Evolutionary conservation across 192 early-diverging fungal genomes (phyloP).

Genomic region (Coemansia sp.): DNA sequence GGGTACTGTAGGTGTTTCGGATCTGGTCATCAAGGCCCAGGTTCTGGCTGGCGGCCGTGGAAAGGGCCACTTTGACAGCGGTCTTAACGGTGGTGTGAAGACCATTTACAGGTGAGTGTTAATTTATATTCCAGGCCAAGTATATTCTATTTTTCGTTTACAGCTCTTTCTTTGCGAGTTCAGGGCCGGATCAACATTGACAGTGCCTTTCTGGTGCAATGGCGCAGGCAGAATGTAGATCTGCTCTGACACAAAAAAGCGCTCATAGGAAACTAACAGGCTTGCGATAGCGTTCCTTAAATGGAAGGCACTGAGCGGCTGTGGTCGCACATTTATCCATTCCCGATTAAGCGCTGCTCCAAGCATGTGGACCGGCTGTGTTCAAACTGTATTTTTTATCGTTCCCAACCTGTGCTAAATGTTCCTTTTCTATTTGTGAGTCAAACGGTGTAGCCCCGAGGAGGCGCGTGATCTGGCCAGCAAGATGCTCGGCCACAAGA

Average conservation of each 20-base stretch:
- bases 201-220: too few species aligned
- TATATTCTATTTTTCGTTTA: too few species aligned
- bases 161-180: too few species aligned
- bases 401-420: neutral
- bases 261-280: neutral
- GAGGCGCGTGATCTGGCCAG: constrained; percentile 84
- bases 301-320: neutral
- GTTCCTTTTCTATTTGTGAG: neutral
- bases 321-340: neutral
- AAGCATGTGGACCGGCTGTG: neutral
- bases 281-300: neutral
- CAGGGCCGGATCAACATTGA: too few species aligned
- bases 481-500: constrained; percentile 96
- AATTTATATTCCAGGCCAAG: neutral
- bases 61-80: constrained; percentile 94
- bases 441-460: constrained; percentile 59
- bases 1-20: constrained; percentile 62
- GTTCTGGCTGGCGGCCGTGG: constrained; percentile 98
- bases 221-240: too few species aligned
- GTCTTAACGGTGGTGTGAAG: constrained; percentile 95
- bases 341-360: neutral
- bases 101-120: constrained; percentile 79
- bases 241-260: too few species aligned
- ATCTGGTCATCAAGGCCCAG: constrained; percentile 80
- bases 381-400: neutral